Evolutionary conservation across 306 rosid genomes (phyloP).

Genomic region (Acacia acuminata): DNA sequence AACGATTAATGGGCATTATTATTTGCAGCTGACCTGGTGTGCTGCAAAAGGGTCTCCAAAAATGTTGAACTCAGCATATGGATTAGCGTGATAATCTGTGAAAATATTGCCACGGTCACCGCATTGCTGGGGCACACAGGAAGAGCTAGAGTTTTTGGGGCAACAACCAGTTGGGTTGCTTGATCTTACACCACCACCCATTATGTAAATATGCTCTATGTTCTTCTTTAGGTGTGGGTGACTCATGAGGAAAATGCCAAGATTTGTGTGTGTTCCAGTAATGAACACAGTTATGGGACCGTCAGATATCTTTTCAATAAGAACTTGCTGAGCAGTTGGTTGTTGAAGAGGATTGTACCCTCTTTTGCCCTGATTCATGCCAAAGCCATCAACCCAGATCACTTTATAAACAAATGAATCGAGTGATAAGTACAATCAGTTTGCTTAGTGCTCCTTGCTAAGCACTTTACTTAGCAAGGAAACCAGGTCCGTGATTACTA

Average conservation of each 20-base stretch:
- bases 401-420: conserved; percentile 3
- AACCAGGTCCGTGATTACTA: too few relatives aligned
- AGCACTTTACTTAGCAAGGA: too few relatives aligned
- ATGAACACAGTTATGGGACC: conserved; percentile 71
- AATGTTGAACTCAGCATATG: conserved; percentile 89
- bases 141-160: conserved; percentile 47
- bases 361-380: conserved; percentile 72
- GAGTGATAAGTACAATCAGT: too few relatives aligned
- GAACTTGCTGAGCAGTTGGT: conserved; percentile 77
- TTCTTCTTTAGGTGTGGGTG: conserved; percentile 79
- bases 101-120: conserved; percentile 81
- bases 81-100: conserved; percentile 64
- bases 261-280: conserved; percentile 81
- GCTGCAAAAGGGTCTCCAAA: conserved; percentile 98
- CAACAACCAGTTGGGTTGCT: conserved; percentile 83
- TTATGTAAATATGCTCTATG: conserved; percentile 72
- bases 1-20: background rate
- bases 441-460: too few relatives aligned
- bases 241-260: conserved; percentile 78
- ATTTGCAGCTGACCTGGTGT: conserved; percentile 54
- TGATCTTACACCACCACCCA: conserved; percentile 90
- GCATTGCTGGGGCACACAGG: conserved; percentile 67
- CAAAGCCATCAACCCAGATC: conserved; percentile 32
- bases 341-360: conserved; percentile 71
- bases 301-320: conserved; percentile 78